Evolutionary conservation across 1,284 basidiomycete species (phyloP).

Genomic region (Ganoderma sinense): DNA sequence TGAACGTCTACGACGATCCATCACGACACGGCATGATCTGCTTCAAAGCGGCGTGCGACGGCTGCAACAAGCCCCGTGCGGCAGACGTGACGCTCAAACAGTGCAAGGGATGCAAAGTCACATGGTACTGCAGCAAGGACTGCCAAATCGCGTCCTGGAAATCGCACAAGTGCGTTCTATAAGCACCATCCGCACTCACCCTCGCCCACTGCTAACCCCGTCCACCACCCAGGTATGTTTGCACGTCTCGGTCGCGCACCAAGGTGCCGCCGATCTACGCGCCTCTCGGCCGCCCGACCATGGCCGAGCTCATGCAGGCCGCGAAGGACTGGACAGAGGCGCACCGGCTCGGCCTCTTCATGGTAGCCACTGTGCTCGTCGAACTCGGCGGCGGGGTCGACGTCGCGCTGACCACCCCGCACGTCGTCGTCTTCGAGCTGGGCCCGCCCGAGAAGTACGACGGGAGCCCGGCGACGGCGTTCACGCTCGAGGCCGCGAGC

Average conservation of each 20-base stretch:
- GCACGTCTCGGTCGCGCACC: too few species aligned
- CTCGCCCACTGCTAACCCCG: too few species aligned
- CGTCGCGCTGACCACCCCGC: background rate
- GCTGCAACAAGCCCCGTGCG: too few species aligned
- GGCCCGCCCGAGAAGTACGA: background rate
- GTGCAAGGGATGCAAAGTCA: background rate
- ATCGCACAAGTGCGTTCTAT: background rate
- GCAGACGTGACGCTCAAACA: background rate
- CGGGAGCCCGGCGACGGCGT: background rate
- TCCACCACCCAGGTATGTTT: too few species aligned
- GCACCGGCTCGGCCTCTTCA: background rate
- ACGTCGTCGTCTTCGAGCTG: background rate
- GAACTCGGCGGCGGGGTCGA: background rate
- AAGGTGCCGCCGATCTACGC: background rate
- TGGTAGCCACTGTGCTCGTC: background rate
- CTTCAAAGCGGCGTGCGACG: too few species aligned
- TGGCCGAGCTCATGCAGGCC: background rate
- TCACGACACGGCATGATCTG: too few species aligned
- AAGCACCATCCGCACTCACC: too few species aligned
- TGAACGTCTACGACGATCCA: too few species aligned
- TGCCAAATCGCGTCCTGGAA: background rate
- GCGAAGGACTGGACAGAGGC: background rate
- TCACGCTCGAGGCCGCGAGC: background rate
- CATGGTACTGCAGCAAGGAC: background rate
- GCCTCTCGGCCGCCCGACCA: background rate